A percentile compares a stretch with the other conserved stretches of the same genome.
Evolutionary conservation across 306 rosid species (phyloP).

Genomic region (Lathyrus aphaca): DNA sequence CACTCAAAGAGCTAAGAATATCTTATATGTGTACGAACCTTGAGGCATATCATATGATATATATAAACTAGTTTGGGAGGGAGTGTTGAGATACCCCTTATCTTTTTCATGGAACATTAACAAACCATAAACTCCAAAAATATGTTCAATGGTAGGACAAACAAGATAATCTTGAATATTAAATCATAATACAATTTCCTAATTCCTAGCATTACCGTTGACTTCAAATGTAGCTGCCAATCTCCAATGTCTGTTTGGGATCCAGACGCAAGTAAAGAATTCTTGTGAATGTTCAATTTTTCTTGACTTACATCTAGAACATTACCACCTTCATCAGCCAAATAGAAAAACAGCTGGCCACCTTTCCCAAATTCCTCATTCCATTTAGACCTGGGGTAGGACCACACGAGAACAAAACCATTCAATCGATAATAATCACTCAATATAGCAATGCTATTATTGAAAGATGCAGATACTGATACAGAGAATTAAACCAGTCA

Average conservation of each 20-base stretch:
- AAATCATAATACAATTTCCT: constrained; percentile 21
- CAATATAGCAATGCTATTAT: constrained; percentile 14
- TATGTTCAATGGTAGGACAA: constrained; percentile 8
- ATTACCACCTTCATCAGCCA: constrained; percentile 88
- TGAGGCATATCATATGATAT: background rate
- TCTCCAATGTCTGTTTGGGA: constrained; percentile 76
- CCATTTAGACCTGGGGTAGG: constrained; percentile 60
- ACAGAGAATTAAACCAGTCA: constrained; percentile 6
- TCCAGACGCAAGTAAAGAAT: constrained; percentile 78
- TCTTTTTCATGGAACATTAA: constrained; percentile 29
- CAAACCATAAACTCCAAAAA: constrained; percentile 29
- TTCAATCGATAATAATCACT: constrained; percentile 9
- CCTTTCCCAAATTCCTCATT: constrained; percentile 50
- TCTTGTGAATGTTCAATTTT: constrained; percentile 48
- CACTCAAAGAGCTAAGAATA: background rate
- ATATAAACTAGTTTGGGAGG: constrained; percentile 1
- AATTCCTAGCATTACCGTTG: constrained; percentile 63
- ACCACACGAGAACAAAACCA: constrained; percentile 36
- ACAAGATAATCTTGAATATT: constrained; percentile 26
- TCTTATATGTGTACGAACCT: background rate
- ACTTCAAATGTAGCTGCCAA: constrained; percentile 94
- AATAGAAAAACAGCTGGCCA: constrained; percentile 84
- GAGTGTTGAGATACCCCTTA: constrained; percentile 1
- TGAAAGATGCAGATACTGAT: constrained; percentile 17
- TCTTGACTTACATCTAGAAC: constrained; percentile 60